These are phyloP conservation scores for Pittosporum tobira DNA, from an alignment of 129 eudicot species.

Conservation along the genomic window DNA sequence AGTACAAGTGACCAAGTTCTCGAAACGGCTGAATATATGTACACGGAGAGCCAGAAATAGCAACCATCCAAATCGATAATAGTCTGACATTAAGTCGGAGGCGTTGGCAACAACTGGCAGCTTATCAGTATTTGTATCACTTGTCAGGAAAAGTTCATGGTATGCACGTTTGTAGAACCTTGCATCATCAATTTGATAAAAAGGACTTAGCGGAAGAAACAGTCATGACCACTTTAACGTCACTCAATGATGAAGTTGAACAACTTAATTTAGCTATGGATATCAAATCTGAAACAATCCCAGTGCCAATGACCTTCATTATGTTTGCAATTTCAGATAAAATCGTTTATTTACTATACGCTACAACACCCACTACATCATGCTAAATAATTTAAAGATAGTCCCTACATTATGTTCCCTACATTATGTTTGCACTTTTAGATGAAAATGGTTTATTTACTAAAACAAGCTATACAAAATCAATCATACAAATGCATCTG, in stretches of 20 bases:
- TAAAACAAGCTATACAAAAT: neutral
- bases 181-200: slow-evolving; percentile 6
- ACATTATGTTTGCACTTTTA: neutral
- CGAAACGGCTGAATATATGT: slow-evolving; percentile 72
- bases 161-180: slow-evolving; percentile 75
- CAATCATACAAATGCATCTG: neutral
- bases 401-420: neutral
- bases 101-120: slow-evolving; percentile 21
- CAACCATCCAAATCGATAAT: slow-evolving; percentile 86
- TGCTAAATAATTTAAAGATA: neutral
- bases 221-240: no score
- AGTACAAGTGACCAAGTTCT: slow-evolving; percentile 82
- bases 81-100: slow-evolving; percentile 33
- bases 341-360: neutral
- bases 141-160: slow-evolving; percentile 34
- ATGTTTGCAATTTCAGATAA: no score
- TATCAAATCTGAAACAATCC: no score
- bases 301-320: no score
- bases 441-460: slow-evolving; percentile 2
- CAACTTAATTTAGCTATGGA: no score
- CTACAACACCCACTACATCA: no score
- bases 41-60: slow-evolving; percentile 82
- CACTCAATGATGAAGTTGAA: no score
- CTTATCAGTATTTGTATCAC: slow-evolving; percentile 31
- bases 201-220: slow-evolving; percentile 42